A percentile compares a stretch with the other conserved stretches of the same genome.
These are phyloP conservation scores for Pochonia chlamydosporia DNA, from an alignment of 2,329 filamentous ascomycete species.

Conservation along the genomic window DNA sequence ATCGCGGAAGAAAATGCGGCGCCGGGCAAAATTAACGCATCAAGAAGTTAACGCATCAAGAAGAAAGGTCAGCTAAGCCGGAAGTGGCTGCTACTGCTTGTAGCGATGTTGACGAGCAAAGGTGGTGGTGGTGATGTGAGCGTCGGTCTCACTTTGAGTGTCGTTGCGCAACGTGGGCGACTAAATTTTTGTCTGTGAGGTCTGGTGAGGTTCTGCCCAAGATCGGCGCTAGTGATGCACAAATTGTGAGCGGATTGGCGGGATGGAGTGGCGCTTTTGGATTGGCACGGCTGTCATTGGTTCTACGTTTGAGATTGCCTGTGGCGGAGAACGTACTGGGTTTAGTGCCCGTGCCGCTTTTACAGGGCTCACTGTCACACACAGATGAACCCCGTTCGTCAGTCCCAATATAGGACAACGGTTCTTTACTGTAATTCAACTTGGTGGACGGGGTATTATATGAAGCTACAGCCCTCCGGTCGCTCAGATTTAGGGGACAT, in stretches of 20 bases:
- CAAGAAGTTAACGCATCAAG: background rate
- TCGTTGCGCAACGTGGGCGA: slow-evolving; percentile 4
- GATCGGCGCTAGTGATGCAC: slow-evolving; percentile 13
- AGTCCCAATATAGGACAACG: no score
- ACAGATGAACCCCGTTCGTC: no score
- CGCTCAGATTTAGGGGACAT: no score
- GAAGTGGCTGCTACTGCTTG: background rate
- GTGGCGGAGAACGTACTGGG: background rate
- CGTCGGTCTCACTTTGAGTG: background rate
- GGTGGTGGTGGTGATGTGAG: background rate
- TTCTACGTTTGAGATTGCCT: background rate
- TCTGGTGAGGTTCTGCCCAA: slow-evolving; percentile 7
- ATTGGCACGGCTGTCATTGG: background rate
- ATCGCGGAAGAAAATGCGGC: slow-evolving; percentile 39
- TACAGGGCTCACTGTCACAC: background rate
- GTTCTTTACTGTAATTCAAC: no score
- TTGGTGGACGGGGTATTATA: no score
- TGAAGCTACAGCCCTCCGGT: no score
- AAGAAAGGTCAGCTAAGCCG: no score
- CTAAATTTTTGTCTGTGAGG: slow-evolving; percentile 12
- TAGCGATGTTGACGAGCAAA: background rate
- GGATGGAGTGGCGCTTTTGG: background rate
- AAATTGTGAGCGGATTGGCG: background rate
- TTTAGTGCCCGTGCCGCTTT: background rate
- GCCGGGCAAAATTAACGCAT: slow-evolving; percentile 5